Percentiles rank a stretch among this genome's conserved stretches.
Conservation (phyloP, 495 filamentous ascomycete genomes). For the Aspergillus ellipticus region DNA sequence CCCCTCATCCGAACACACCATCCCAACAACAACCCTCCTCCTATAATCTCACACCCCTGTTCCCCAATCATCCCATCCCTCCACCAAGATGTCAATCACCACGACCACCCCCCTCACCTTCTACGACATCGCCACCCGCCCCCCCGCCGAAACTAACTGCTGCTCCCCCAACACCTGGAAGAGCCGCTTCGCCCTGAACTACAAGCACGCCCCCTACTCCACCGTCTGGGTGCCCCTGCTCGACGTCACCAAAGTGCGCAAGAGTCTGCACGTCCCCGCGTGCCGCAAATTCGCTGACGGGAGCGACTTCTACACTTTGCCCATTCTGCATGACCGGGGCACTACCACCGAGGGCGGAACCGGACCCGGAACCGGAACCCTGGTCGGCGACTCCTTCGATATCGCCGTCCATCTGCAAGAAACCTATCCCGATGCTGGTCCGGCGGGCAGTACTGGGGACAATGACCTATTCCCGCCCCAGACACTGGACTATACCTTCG, state of each 20-base stretch:
- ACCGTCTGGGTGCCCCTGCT: slow-evolving; percentile 53
- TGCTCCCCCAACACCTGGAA: slow-evolving; percentile 60
- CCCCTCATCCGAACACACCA: too few species aligned
- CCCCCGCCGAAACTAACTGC: slow-evolving; percentile 29
- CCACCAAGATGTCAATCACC: too few species aligned
- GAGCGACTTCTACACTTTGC: slow-evolving; percentile 55
- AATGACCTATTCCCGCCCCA: slow-evolving; percentile 43
- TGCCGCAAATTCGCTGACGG: slow-evolving; percentile 55
- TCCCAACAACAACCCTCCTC: too few species aligned
- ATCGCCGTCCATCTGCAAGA: slow-evolving; percentile 56
- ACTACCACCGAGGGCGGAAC: too few species aligned
- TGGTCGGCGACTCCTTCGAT: slow-evolving; percentile 60
- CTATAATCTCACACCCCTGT: too few species aligned
- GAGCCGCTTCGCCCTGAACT: slow-evolving; percentile 55
- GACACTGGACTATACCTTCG: slow-evolving; percentile 24
- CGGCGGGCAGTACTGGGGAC: too few species aligned
- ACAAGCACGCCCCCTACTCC: slow-evolving; percentile 49
- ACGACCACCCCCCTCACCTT: slow-evolving; percentile 38
- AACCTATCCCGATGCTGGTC: slow-evolving; percentile 42
- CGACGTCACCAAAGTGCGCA: slow-evolving; percentile 46
- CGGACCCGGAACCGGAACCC: slow-evolving; percentile 37
- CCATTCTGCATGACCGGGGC: too few species aligned
- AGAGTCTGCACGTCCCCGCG: slow-evolving; percentile 38
- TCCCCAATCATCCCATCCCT: too few species aligned
- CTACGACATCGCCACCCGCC: slow-evolving; percentile 54